Base-by-base conservation (phyloP, 208 protist genomes). In the Wallacemonas sp. region DNA sequence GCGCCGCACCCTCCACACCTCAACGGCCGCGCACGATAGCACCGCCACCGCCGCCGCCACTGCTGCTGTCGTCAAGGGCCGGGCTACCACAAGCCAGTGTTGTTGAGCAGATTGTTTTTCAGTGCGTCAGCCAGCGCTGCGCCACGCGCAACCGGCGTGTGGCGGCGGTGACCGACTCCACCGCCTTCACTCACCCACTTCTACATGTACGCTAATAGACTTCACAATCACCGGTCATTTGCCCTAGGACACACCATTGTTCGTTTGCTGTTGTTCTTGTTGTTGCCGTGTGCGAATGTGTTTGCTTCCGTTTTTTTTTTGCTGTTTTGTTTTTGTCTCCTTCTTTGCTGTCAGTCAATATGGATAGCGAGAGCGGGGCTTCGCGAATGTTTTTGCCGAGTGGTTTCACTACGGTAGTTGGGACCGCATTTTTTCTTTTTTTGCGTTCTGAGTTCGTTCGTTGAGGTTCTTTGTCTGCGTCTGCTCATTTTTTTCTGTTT, bases 391-490 rank as follows among this genome's bases (percentile, higher is more conserved):
- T n/a, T n/a, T n/a, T n/a, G n/a, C n/a, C n/a, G n/a, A n/a, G n/a
- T n/a, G n/a, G n/a, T n/a, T n/a, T n/a, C n/a, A n/a, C n/a, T n/a
- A n/a, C n/a, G n/a, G n/a, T n/a, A n/a, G n/a, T n/a, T n/a, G n/a
- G n/a, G n/a, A n/a, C n/a, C n/a, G n/a, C n/a, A n/a, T 33, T 45
- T 48, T 2, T 34, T 71, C 65, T 48, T 10, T 53, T 42, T 22
- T n/a, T 64, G 10, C 3, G 30, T 52, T 34, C 38, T 55, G 26
- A 26, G 39, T 64, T 71, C 64, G 33, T 63, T 71, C 64, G 36
- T 64, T 48, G 10, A 59, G 13, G 3, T 36, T 36, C 22, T 29
- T 66, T 52, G 26, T 57, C 37, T 38, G 30, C 2, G 38, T 58
- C 42, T 59, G 12, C 33, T 50, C 39, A 41, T 59, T 36, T 39